These are phyloP conservation scores for Plantago elongata DNA, from an alignment of 257 asterid genomes.

Conservation along the genomic window DNA sequence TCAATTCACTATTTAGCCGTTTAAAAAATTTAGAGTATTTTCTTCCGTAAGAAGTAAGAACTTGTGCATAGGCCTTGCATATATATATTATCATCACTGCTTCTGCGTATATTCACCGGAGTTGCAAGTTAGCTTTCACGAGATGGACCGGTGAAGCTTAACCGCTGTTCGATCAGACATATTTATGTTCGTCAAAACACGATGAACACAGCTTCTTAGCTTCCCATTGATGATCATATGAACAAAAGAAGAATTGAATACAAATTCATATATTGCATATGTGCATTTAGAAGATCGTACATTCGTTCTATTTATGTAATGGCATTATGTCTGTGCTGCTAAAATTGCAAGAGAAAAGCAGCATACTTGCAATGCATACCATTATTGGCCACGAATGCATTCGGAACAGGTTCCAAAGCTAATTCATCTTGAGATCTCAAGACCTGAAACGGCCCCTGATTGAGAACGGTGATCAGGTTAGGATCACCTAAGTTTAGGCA, in stretches of 20 bases:
- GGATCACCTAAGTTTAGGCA: conserved; percentile 29
- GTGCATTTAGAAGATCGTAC: too few relatives aligned
- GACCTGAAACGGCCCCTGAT: conserved; percentile 26
- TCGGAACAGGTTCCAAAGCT: conserved; percentile 20
- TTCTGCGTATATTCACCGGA: conserved; percentile 1
- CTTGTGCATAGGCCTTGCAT: background rate
- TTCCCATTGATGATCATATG: conserved; percentile 26
- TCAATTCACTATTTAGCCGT: too few relatives aligned
- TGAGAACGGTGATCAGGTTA: conserved; percentile 27
- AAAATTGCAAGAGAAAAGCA: background rate
- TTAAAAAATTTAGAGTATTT: too few relatives aligned
- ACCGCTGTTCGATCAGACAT: conserved; percentile 19
- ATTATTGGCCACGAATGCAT: conserved; percentile 26
- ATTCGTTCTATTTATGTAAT: background rate
- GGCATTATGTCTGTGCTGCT: background rate
- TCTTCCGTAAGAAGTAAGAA: conserved; percentile 3
- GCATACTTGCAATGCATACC: conserved; percentile 30
- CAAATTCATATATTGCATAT: too few relatives aligned
- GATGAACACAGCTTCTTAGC: conserved; percentile 22
- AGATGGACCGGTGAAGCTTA: conserved; percentile 15
- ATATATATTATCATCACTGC: background rate
- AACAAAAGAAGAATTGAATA: too few relatives aligned
- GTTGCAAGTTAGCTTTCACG: conserved; percentile 3
- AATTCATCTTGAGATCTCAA: conserved; percentile 29
- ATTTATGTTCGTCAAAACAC: conserved; percentile 21